These are phyloP conservation scores for Entomophthora muscae DNA, from an alignment of 371 early-diverging fungal species.

Conservation along the genomic window DNA sequence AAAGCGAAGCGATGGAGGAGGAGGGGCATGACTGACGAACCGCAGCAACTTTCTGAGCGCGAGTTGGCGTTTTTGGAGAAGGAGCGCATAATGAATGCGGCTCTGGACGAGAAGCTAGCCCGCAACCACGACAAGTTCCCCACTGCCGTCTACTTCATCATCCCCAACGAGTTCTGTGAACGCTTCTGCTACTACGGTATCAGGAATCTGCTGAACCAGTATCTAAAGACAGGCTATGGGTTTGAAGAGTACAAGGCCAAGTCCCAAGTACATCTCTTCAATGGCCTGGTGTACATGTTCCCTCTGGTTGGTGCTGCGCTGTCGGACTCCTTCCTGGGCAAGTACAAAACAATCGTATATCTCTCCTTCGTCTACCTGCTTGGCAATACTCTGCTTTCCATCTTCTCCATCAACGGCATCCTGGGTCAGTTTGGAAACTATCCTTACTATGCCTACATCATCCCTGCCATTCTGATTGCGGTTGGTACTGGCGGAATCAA, in stretches of 20 bases:
- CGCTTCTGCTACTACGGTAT: conserved; percentile 14
- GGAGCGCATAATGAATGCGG: conserved; percentile 6
- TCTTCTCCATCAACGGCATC: conserved; percentile 6
- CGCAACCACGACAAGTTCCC: conserved; percentile 19
- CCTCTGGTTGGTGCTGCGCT: no score
- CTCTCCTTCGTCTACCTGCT: conserved; percentile 5
- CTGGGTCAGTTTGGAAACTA: not conserved
- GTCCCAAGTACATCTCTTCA: no score
- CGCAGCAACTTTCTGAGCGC: not conserved
- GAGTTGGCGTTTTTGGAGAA: not conserved
- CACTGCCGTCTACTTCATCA: conserved; percentile 18
- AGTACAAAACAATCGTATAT: conserved; percentile 39
- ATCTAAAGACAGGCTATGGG: not conserved
- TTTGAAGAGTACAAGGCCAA: not conserved
- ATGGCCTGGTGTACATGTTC: no score
- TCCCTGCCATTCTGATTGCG: conserved; percentile 9
- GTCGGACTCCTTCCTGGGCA: conserved; percentile 40
- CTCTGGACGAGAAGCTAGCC: conserved; percentile 13
- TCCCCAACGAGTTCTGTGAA: conserved; percentile 14
- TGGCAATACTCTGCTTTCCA: not conserved
- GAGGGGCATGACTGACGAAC: no score
- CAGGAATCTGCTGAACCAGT: conserved; percentile 21
- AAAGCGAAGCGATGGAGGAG: no score
- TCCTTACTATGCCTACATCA: not conserved
- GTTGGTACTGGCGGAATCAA: no score